Conservation (phyloP, 164 flowering plant genomes). For the Vitis labrusca region DNA sequence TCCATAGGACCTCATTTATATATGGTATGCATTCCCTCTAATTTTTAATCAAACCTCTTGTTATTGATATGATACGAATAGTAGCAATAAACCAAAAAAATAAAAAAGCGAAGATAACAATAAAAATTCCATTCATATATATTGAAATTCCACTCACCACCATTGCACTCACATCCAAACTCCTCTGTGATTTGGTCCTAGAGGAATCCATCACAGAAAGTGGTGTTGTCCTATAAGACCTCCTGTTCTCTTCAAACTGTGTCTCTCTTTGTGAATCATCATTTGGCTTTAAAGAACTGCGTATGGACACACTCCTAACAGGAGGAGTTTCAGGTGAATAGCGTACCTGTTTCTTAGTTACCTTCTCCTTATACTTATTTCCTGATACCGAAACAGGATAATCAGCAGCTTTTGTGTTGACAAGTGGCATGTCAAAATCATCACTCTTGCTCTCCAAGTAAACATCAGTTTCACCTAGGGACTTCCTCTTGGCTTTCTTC, state of each 20-base stretch:
- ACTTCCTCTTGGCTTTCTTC: slow-evolving; percentile 73
- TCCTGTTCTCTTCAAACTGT: slow-evolving; percentile 53
- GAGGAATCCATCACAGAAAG: slow-evolving; percentile 48
- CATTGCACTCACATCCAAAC: slow-evolving; percentile 41
- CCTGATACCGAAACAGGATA: slow-evolving; percentile 26
- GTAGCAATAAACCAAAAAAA: not conserved
- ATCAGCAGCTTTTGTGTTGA: slow-evolving; percentile 37
- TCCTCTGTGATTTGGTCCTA: slow-evolving; percentile 46
- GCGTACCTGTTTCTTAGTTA: slow-evolving; percentile 32
- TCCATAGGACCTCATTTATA: not conserved
- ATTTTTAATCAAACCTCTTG: not conserved
- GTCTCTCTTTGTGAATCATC: slow-evolving; percentile 49
- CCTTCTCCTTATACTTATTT: slow-evolving; percentile 57
- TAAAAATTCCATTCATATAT: not conserved
- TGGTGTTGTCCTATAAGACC: slow-evolving; percentile 45
- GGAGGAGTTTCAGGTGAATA: slow-evolving; percentile 62
- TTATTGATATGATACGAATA: not conserved
- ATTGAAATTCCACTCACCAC: slow-evolving; percentile 37
- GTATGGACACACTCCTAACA: slow-evolving; percentile 38
- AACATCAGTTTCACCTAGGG: slow-evolving; percentile 53
- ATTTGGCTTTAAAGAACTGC: slow-evolving; percentile 32
- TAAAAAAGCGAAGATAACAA: too few relatives aligned
- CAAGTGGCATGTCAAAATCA: slow-evolving; percentile 57
- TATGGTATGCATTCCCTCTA: not conserved
- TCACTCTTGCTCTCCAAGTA: slow-evolving; percentile 71